Conservation (phyloP, 2,329 filamentous ascomycete species). For the Hypoxylon sp. region DNA sequence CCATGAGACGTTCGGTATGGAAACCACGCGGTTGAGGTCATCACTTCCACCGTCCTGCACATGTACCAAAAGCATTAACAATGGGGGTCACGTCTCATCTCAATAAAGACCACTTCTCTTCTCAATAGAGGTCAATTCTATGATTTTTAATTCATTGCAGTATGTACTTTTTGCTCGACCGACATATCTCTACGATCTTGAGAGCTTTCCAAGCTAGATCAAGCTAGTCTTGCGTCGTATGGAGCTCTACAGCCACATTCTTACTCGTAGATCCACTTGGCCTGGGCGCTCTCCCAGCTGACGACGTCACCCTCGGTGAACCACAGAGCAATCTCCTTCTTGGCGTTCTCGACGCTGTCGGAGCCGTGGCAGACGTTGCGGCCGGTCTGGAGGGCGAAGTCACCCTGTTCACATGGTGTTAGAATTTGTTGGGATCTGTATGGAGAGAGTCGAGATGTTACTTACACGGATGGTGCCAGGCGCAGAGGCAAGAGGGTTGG, state of each 20-base stretch:
- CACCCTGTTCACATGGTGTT: slow-evolving; percentile 61
- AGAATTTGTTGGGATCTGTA: neutral
- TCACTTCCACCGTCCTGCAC: neutral
- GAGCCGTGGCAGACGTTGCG: slow-evolving; percentile 99
- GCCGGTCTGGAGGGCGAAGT: slow-evolving; percentile 84
- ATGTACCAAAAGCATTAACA: slow-evolving; percentile 8
- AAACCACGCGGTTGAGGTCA: slow-evolving; percentile 38
- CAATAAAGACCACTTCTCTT: too few relatives aligned
- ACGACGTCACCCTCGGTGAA: slow-evolving; percentile 91
- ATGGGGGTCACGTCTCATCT: neutral
- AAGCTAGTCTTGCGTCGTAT: slow-evolving; percentile 16
- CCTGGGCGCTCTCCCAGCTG: slow-evolving; percentile 85
- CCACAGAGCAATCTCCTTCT: slow-evolving; percentile 99
- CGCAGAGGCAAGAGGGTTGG: slow-evolving; percentile 95
- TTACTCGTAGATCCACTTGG: slow-evolving; percentile 99
- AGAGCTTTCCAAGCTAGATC: slow-evolving; percentile 25
- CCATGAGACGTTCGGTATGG: slow-evolving; percentile 50
- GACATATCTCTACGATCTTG: slow-evolving; percentile 12
- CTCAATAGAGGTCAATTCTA: slow-evolving; percentile 28
- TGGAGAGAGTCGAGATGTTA: slow-evolving; percentile 67
- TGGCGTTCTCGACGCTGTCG: slow-evolving; percentile 97
- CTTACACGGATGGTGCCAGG: slow-evolving; percentile 96
- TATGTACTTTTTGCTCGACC: slow-evolving; percentile 39
- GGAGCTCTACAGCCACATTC: slow-evolving; percentile 27
- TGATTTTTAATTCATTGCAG: slow-evolving; percentile 40